Percentiles rank a stretch among this genome's conserved stretches.
These are phyloP conservation scores for Nannizziopsis barbatae DNA, from an alignment of 2,329 filamentous ascomycete genomes.

Conservation along the genomic window DNA sequence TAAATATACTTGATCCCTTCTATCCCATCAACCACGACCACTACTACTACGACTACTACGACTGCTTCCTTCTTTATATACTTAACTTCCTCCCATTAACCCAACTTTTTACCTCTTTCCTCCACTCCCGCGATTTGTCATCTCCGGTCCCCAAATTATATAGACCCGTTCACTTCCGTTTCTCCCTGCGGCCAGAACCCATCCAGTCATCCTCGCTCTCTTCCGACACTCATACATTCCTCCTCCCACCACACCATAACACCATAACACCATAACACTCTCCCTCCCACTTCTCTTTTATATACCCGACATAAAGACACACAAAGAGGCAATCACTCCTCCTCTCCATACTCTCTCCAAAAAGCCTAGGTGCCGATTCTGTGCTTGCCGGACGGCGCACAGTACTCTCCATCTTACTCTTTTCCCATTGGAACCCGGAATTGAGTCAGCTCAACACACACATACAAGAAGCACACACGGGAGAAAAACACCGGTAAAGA, in stretches of 20 bases:
- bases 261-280: too few species aligned
- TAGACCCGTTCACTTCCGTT: not conserved
- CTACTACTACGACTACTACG: not conserved
- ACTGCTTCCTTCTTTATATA: slow-evolving; percentile 10
- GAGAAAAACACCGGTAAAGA: not conserved
- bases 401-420: not conserved
- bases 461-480: not conserved
- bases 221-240: too few species aligned
- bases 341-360: not conserved
- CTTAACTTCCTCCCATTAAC: slow-evolving; percentile 7
- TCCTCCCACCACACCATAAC: too few species aligned
- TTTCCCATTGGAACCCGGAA: not conserved
- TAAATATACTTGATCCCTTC: too few species aligned
- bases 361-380: slow-evolving; percentile 6
- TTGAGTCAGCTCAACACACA: not conserved
- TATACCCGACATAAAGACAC: not conserved
- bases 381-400: slow-evolving; percentile 6
- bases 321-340: not conserved
- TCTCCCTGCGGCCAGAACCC: not conserved
- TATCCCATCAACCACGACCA: too few species aligned
- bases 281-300: too few species aligned
- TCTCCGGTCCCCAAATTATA: not conserved
- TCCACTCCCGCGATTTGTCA: not conserved
- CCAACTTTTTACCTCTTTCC: slow-evolving; percentile 12
- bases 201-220: too few species aligned